Percentiles rank a stretch among this genome's conserved stretches.
Conservation (phyloP, 2,329 filamentous ascomycete genomes). For the Cryphonectria carpinicola region DNA sequence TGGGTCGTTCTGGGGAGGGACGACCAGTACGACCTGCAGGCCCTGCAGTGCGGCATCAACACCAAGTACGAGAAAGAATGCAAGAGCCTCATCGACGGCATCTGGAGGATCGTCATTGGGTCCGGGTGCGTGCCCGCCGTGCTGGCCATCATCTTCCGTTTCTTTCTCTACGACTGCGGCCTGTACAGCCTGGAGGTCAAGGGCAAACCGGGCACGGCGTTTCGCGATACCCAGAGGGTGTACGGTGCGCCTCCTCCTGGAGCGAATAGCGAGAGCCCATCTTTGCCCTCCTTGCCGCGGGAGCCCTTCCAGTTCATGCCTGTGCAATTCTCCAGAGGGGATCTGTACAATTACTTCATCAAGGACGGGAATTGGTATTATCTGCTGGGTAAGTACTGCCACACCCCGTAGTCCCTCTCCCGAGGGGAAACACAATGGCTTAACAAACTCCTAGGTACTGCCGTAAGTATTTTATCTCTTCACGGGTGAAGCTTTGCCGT, state of each 20-base stretch:
- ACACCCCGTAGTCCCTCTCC: not conserved
- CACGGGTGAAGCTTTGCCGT: slow-evolving; percentile 40
- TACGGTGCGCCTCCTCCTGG: slow-evolving; percentile 49
- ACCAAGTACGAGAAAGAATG: slow-evolving; percentile 49
- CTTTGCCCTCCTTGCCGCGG: slow-evolving; percentile 33
- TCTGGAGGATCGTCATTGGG: slow-evolving; percentile 70
- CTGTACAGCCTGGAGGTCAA: slow-evolving; percentile 69
- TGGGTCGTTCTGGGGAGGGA: slow-evolving; percentile 54
- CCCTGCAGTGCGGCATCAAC: slow-evolving; percentile 53
- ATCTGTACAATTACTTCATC: slow-evolving; percentile 56
- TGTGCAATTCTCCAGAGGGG: slow-evolving; percentile 52
- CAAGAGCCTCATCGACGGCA: slow-evolving; percentile 56
- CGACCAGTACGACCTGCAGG: slow-evolving; percentile 45
- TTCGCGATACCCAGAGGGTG: slow-evolving; percentile 62
- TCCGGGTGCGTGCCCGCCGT: slow-evolving; percentile 67
- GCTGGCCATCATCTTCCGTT: slow-evolving; percentile 67
- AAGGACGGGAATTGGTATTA: slow-evolving; percentile 52
- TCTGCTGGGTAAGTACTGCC: slow-evolving; percentile 38
- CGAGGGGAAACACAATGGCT: not conserved
- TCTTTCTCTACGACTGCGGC: slow-evolving; percentile 68
- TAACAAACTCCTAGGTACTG: slow-evolving; percentile 23
- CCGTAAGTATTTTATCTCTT: slow-evolving; percentile 35
- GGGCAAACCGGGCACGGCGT: slow-evolving; percentile 61
- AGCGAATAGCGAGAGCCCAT: slow-evolving; percentile 40
- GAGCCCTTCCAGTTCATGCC: slow-evolving; percentile 41